These are phyloP conservation scores for Fusarium tjaetaba DNA, from an alignment of 2,329 filamentous ascomycete genomes.

Conservation along the genomic window DNA sequence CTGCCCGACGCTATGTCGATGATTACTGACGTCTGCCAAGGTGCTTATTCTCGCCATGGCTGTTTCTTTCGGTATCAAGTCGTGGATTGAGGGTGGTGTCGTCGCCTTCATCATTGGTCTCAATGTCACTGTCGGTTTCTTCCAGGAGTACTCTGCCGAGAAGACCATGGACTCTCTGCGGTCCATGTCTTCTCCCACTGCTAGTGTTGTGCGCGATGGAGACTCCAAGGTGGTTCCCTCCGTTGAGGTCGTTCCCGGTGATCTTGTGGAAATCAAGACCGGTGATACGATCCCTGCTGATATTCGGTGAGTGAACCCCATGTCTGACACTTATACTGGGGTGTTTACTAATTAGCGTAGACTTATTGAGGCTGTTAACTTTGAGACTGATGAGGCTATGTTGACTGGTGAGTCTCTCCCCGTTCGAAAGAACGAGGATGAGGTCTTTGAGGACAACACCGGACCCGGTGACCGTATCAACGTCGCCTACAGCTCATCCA, in stretches of 20 bases:
- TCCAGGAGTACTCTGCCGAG: slow-evolving; percentile 58
- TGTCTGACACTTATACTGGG: slow-evolving; percentile 41
- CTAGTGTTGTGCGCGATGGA: slow-evolving; percentile 55
- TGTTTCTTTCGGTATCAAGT: slow-evolving; percentile 66
- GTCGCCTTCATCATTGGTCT: slow-evolving; percentile 66
- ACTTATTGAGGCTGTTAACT: slow-evolving; percentile 68
- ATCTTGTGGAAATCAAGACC: slow-evolving; percentile 63
- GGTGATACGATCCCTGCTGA: slow-evolving; percentile 71
- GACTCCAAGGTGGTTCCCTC: slow-evolving; percentile 51
- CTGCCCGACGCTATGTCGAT: not conserved
- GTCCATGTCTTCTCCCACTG: slow-evolving; percentile 56
- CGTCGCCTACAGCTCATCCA: slow-evolving; percentile 70
- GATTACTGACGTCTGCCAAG: slow-evolving; percentile 43
- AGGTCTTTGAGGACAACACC: slow-evolving; percentile 53
- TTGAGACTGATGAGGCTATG: slow-evolving; percentile 73
- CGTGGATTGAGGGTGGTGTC: slow-evolving; percentile 70
- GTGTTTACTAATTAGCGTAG: slow-evolving; percentile 59
- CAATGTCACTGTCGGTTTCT: slow-evolving; percentile 65
- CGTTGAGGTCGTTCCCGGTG: slow-evolving; percentile 64
- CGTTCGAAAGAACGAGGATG: slow-evolving; percentile 62
- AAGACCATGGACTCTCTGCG: slow-evolving; percentile 61
- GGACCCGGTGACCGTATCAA: slow-evolving; percentile 67
- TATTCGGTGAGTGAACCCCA: slow-evolving; percentile 65
- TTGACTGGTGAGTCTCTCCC: slow-evolving; percentile 72
- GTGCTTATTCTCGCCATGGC: slow-evolving; percentile 66